phyloP scores from a whole-genome alignment of 2,329 filamentous ascomycete species.

The Sarocladium kiliense region DNA sequence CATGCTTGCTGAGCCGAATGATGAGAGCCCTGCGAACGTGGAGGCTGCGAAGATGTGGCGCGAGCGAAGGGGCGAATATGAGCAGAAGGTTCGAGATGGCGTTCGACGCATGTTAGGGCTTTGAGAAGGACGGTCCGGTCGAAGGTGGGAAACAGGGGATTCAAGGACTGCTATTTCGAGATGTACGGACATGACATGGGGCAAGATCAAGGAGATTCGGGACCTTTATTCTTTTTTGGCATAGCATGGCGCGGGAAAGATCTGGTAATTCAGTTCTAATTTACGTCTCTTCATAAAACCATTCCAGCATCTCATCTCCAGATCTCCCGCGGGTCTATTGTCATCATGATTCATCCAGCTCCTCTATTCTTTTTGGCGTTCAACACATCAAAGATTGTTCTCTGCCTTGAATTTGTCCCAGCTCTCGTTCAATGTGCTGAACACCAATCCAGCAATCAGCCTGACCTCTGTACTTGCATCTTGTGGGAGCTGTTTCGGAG shows the following conservation, averaged over 20 bases:
- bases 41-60: conserved; percentile 97
- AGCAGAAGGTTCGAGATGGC: conserved; percentile 76
- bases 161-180: neutral
- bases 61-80: conserved; percentile 77
- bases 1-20: conserved; percentile 96
- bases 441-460: conserved; percentile 61
- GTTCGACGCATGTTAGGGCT: conserved; percentile 76
- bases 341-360: neutral
- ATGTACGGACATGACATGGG: neutral
- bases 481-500: conserved; percentile 49
- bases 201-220: neutral
- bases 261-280: conserved; percentile 8
- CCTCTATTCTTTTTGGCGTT: too few species aligned
- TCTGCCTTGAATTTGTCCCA: conserved; percentile 70
- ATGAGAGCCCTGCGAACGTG: conserved; percentile 93
- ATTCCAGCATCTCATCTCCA: neutral
- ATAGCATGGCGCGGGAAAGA: conserved; percentile 7
- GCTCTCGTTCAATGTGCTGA: conserved; percentile 64
- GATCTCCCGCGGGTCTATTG: neutral
- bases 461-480: conserved; percentile 60
- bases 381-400: conserved; percentile 51
- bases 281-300: conserved; percentile 6
- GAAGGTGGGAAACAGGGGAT: neutral
- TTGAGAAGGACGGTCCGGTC: conserved; percentile 27
- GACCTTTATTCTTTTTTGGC: neutral